A percentile compares a stretch with the other conserved stretches of the same genome.
Evolutionary conservation across 1,284 basidiomycete species (phyloP).

Genomic region (Ceratobasidium theobromae): DNA sequence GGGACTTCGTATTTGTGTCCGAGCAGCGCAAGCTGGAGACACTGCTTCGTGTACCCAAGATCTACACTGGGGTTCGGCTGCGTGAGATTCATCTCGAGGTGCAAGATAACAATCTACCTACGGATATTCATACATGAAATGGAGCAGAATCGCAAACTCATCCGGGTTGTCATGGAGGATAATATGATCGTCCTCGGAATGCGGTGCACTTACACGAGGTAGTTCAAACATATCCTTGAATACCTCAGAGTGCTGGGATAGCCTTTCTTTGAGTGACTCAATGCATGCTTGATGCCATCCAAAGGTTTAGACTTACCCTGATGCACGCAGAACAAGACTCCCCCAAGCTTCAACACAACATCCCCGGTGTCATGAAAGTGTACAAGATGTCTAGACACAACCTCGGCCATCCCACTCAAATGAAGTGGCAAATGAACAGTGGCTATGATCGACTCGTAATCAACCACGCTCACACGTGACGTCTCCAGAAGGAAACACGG

Average conservation of each 20-base stretch:
- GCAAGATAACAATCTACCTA: not conserved
- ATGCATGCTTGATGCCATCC: not conserved
- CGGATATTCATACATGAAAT: not conserved
- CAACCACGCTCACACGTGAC: constrained; percentile 14
- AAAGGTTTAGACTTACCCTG: not conserved
- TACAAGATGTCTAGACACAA: not conserved
- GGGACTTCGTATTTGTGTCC: constrained; percentile 17
- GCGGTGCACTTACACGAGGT: not conserved
- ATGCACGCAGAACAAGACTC: constrained; percentile 6
- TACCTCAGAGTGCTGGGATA: constrained; percentile 2
- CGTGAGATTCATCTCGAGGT: not conserved
- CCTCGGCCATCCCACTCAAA: not conserved
- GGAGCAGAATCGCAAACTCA: not conserved
- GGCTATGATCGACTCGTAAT: constrained; percentile 21
- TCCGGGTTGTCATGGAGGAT: constrained; percentile 5
- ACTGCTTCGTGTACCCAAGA: not conserved
- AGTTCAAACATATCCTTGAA: constrained; percentile 14
- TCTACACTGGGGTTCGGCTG: not conserved
- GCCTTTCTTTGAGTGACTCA: not conserved
- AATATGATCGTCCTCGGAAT: not conserved
- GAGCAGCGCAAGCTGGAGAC: constrained; percentile 8
- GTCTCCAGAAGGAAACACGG: not conserved
- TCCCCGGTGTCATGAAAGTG: constrained; percentile 8
- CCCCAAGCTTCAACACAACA: not conserved
- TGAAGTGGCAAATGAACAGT: not conserved